Evolutionary conservation across 2,329 filamentous ascomycete species (phyloP), one percentile per base, ranked within the genome.

Genomic region (Fonsecaea nubica): DNA sequence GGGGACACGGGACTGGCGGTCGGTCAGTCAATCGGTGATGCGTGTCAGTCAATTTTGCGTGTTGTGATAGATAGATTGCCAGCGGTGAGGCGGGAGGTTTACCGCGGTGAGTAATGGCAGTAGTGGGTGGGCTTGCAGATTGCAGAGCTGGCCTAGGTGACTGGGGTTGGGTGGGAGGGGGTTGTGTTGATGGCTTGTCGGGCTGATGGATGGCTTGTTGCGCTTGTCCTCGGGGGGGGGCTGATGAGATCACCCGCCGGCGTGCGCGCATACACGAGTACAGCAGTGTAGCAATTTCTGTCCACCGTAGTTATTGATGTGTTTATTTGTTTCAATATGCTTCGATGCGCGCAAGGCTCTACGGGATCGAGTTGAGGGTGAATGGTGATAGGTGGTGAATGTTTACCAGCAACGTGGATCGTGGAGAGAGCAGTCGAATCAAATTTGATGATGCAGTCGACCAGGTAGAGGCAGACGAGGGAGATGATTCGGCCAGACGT

Each of bases 371-470:
- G 32, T 65, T 53, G 54, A 61, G 18, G 58, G 13, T 62, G 64
- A 50, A 54, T 57, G 59, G 32, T 70, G 63, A 64, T 66, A 68
- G 65, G 68, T 62, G 56, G 65, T 65, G 56, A 62, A 59, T 64
- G 58, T 67, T 67, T 70, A 70, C 65, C 65, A 67, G 60, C 54
- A 62, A 56, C 60, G 65, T 68, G 68, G 65, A 67, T 70, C 65
- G 57, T 62, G 57, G 48, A 54, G 58, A 63, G 62, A 25, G 56
- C 63, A 67, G 65, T 65, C 68, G 65, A 70, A 67, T 70, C 68
- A 68, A 67, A 61, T 59, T 50, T 18, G 21, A 54, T 40, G 59
- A 62, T 57, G 59, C 15, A 48, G 64, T 63, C 54, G 30, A 60
- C 42, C 50, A 56, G 45, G 18, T 50, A 4, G 45, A 50, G 45